Conservation (phyloP, 192 early-diverging fungal genomes). For the Pilobolus umbonatus region DNA sequence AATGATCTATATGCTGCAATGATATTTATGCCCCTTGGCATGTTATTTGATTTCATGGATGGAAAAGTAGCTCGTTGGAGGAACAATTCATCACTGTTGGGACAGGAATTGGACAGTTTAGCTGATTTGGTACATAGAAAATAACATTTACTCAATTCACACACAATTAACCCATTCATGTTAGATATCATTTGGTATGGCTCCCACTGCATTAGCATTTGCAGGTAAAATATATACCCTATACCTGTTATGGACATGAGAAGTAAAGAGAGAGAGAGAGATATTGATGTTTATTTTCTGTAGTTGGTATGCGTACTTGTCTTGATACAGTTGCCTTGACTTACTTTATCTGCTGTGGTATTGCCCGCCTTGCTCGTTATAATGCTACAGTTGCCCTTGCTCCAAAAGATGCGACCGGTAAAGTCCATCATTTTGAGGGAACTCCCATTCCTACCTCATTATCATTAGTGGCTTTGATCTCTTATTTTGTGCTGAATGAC, state of each 20-base stretch:
- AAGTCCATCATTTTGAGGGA: slow-evolving; percentile 83
- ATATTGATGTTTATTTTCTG: neutral
- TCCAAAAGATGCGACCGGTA: slow-evolving; percentile 72
- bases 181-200: slow-evolving; percentile 48
- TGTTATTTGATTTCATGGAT: slow-evolving; percentile 71
- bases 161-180: neutral
- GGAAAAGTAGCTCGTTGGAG: slow-evolving; percentile 82
- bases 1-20: slow-evolving; percentile 58
- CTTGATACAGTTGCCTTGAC: slow-evolving; percentile 72
- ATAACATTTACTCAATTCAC: neutral
- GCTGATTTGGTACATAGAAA: slow-evolving; percentile 68
- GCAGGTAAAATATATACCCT: slow-evolving; percentile 14
- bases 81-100: slow-evolving; percentile 65
- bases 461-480: slow-evolving; percentile 58
- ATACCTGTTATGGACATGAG: neutral
- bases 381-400: slow-evolving; percentile 82
- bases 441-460: slow-evolving; percentile 85
- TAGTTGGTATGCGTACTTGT: slow-evolving; percentile 79
- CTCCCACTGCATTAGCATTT: slow-evolving; percentile 29
- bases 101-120: slow-evolving; percentile 87
- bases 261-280: neutral
- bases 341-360: slow-evolving; percentile 84
- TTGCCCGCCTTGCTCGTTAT: slow-evolving; percentile 81
- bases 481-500: slow-evolving; percentile 49
- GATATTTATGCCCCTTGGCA: slow-evolving; percentile 64